Conservation (phyloP, 495 filamentous ascomycete species). For the Aspergillus carlsbadensis region DNA sequence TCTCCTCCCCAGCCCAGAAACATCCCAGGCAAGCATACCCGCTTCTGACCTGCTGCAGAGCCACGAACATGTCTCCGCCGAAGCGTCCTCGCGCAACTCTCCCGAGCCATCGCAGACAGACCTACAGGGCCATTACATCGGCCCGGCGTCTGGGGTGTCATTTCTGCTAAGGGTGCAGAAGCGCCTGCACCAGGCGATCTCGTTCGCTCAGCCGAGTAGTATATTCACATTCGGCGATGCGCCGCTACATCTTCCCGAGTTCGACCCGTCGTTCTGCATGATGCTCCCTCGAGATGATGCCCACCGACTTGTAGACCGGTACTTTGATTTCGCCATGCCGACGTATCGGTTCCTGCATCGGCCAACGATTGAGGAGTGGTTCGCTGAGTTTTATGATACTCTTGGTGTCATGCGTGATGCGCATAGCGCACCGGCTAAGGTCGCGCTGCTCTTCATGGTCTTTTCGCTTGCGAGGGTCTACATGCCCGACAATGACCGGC, state of each 20-base stretch:
- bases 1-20: background rate
- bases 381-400: constrained; percentile 24
- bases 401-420: constrained; percentile 13
- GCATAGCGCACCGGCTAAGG: background rate
- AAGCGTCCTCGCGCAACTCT: constrained; percentile 12
- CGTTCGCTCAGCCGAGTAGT: constrained; percentile 2
- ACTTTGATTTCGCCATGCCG: constrained; percentile 31
- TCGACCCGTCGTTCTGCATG: constrained; percentile 18
- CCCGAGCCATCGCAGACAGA: constrained; percentile 24
- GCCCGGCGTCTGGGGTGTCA: constrained; percentile 27
- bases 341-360: constrained; percentile 27
- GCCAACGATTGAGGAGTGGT: constrained; percentile 21
- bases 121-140: constrained; percentile 28
- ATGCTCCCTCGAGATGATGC: background rate
- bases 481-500: background rate
- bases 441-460: constrained; percentile 11
- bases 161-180: constrained; percentile 28
- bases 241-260: constrained; percentile 11
- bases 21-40: background rate
- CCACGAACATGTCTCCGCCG: constrained; percentile 5
- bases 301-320: constrained; percentile 8
- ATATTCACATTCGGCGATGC: constrained; percentile 26
- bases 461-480: constrained; percentile 3
- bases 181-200: constrained; percentile 16
- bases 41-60: background rate